Evolutionary conservation across 306 rosid genomes (phyloP).

Genomic region (Dryas octopetala): DNA sequence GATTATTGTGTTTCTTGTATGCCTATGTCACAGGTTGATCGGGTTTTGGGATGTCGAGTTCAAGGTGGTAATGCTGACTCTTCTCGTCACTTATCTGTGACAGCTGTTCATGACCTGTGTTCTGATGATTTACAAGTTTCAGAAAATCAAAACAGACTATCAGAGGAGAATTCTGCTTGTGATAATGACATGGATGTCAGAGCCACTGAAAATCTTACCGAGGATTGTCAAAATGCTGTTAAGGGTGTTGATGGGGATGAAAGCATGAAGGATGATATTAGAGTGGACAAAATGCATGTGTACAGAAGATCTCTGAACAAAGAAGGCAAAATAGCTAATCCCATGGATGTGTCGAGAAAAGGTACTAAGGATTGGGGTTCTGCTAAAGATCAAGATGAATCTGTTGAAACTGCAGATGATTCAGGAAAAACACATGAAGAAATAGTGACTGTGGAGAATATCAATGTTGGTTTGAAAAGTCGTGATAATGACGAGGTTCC

Average conservation of each 20-base stretch:
- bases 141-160: conserved; percentile 47
- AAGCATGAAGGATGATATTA: conserved; percentile 41
- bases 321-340: conserved; percentile 62
- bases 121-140: conserved; percentile 48
- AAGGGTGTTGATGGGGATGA: conserved; percentile 51
- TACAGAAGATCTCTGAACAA: conserved; percentile 67
- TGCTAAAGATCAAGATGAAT: conserved; percentile 44
- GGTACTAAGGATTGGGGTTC: conserved; percentile 44
- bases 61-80: conserved; percentile 46
- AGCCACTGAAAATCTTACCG: conserved; percentile 42
- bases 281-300: conserved; percentile 61
- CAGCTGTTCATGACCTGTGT: conserved; percentile 44
- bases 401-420: conserved; percentile 48
- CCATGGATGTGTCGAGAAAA: conserved; percentile 37
- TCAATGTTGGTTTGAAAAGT: conserved; percentile 37
- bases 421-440: conserved; percentile 47
- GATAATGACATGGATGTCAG: conserved; percentile 58
- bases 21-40: conserved; percentile 71
- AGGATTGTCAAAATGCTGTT: conserved; percentile 46
- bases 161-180: conserved; percentile 50
- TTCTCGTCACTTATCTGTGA: conserved; percentile 43
- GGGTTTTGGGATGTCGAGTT: conserved; percentile 91
- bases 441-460: conserved; percentile 38
- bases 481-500: conserved; percentile 45
- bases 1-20: conserved; percentile 23